Evolutionary conservation across 2,329 filamentous ascomycete species (phyloP), one percentile per base, ranked within the genome.

Genomic region (Aspergillus fischeri): DNA sequence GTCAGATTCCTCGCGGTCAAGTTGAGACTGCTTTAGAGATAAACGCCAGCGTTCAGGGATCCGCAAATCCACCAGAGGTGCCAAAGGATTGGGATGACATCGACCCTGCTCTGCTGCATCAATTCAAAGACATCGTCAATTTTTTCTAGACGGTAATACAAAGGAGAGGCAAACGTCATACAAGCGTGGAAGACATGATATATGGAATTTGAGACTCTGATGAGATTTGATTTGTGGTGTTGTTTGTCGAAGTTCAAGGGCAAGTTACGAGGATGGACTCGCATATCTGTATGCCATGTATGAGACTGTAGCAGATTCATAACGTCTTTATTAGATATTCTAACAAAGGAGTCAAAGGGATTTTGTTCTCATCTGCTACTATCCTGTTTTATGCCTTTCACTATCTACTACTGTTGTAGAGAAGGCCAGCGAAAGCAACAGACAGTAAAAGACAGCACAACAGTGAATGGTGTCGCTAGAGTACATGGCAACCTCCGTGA

Each of bases 91-190:
- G 74, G 73, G 69, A 73, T 25, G 73, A 70, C 28, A 68, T 78
- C 25, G 75, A 74, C 49, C 68, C 68, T 45, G 63, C 65, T 48
- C 51, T 78, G 35, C 61, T 77, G 53, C 68, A 75, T 53, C 73
- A 77, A 58, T 77, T 75, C 57, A 72, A 72, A 44, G 70, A 75
- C 51, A 65, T 74, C 57, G 71, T 77, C 53, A 71, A 76, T 51
- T 72, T 78, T 54, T 64, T 74, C 45, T 74, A 58, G 66, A 45
- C 2, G 41, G 20, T 24, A 45, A 4, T 20, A 20, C 20, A 10
- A 45, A 17, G 21, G 4, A 3, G 21, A 24, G 10, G 3, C 8
- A 24, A 21, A 24, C 4, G 8, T 6, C 32, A 3, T 17, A 17
- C 21, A 45, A 45, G 42, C 8, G 20, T 20, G 42, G 10, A 24